phyloP scores from a whole-genome alignment of 2,329 filamentous ascomycete species.

The Trichophyton equinum region DNA sequence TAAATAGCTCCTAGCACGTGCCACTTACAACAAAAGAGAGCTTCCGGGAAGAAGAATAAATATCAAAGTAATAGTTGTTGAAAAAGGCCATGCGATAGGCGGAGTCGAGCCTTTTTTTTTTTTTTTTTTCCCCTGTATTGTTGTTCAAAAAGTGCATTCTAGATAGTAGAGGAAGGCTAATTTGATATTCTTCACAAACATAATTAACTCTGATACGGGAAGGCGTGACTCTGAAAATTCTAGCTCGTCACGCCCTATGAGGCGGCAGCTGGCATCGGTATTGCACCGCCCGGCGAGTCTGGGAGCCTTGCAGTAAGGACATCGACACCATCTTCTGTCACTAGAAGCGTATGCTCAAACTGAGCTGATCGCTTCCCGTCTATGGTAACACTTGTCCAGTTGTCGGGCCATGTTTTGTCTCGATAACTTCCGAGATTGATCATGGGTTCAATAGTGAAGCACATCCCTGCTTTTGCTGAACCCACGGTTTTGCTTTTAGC shows the following conservation, averaged over 20 bases:
- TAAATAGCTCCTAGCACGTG: not conserved
- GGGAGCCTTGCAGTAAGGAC: slow-evolving; percentile 61
- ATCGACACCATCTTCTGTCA: slow-evolving; percentile 72
- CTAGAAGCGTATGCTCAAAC: slow-evolving; percentile 80
- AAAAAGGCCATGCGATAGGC: not conserved
- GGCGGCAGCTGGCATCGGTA: slow-evolving; percentile 42
- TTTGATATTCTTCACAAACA: no score
- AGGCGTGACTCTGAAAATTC: no score
- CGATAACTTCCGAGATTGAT: slow-evolving; percentile 81
- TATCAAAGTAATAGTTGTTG: no score
- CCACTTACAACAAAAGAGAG: not conserved
- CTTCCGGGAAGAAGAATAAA: no score
- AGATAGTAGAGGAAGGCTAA: no score
- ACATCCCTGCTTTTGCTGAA: slow-evolving; percentile 90
- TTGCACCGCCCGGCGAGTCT: slow-evolving; percentile 62
- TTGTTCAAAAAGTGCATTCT: no score
- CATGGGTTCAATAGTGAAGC: slow-evolving; percentile 98
- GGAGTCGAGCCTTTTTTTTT: not conserved
- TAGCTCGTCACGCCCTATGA: slow-evolving; percentile 8
- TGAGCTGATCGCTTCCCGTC: slow-evolving; percentile 87
- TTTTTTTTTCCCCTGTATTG: not conserved
- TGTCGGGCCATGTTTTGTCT: slow-evolving; percentile 94
- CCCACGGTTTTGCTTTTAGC: slow-evolving; percentile 97
- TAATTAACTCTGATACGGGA: no score
- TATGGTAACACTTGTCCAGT: slow-evolving; percentile 91